Conservation (phyloP, 306 rosid genomes). For the Dalbergia cultrata region DNA sequence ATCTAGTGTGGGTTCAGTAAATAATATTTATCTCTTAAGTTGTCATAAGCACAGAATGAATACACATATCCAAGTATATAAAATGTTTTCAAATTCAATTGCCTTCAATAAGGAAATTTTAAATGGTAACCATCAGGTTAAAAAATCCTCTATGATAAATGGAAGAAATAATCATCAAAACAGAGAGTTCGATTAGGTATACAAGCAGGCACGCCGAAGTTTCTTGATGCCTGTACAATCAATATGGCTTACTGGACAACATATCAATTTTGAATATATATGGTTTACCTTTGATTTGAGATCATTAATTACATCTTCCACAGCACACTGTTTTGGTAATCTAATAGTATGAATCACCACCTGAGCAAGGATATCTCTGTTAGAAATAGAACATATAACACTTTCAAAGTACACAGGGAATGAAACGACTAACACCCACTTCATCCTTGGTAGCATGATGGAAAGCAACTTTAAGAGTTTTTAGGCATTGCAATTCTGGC, state of each 20-base stretch:
- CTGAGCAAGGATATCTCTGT: conserved; percentile 50
- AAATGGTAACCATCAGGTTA: background rate
- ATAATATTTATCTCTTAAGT: background rate
- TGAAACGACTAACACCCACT: conserved; percentile 51
- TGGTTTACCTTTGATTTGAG: conserved; percentile 71
- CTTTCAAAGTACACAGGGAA: background rate
- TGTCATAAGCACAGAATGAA: background rate
- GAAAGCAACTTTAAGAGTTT: conserved; percentile 82
- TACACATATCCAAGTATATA: background rate
- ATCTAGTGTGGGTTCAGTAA: background rate
- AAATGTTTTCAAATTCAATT: background rate
- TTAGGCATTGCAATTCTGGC: conserved; percentile 82
- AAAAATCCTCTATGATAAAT: background rate
- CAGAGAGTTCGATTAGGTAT: background rate
- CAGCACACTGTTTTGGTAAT: conserved; percentile 81
- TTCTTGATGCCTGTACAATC: background rate
- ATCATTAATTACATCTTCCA: conserved; percentile 74
- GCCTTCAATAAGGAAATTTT: background rate
- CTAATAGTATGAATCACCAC: conserved; percentile 79
- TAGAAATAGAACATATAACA: conserved; percentile 5
- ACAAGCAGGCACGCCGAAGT: background rate
- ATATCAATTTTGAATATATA: background rate
- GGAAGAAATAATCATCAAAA: background rate
- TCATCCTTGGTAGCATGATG: conserved; percentile 86
- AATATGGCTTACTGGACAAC: background rate